Evolutionary conservation across 495 filamentous ascomycete species (phyloP), one percentile per base, ranked within the genome.

Genomic region (Pseudevernia furfuracea): DNA sequence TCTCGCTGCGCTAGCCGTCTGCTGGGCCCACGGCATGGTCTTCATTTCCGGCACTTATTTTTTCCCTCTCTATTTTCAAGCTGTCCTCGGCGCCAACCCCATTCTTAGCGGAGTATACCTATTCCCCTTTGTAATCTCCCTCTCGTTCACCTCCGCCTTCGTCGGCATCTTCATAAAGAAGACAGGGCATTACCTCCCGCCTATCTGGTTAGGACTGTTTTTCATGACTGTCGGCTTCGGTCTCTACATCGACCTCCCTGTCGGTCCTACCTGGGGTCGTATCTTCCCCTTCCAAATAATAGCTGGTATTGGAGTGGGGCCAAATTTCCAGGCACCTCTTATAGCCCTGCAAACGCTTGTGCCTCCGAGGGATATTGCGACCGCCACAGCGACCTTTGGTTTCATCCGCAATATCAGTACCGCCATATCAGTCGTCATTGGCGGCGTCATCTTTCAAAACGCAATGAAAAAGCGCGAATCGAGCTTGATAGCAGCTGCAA

Each of bases 31-130:
- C 60, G 74, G 73, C 12, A 74, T 76, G 58, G 72, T 79, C 43
- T 81, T 79, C 68, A 79, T 82, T 17, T 74, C 68, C 23, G 71
- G 66, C 15, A 74, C 76, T 36, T 84, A 80, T 68, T 85, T 79
- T 64, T 73, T 81, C 17, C 82, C 82, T 0, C 74, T 85, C 0
- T 85, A 81, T 69, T 78, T 82, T 53, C 82, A 85, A 70, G 68
- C 70, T 4, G 88, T 91, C 17, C 82, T 92, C 10, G 85, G 88
- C 4, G 84, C 85, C 15, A 77, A 81, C 17, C 89, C 91, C 0
- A 82, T 96, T 64, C 72, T 89, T 9, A 89, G 85, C 38, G 92
- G 91, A 38, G 86, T 95, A 48, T 91, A 91, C 71, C 77, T 91
- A 25, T 81, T 96, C 14, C 88, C 91, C 5, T 86, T 86, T 67